phyloP scores from a whole-genome alignment of 148 eudicot genomes.

The Pouteria glomerata region DNA sequence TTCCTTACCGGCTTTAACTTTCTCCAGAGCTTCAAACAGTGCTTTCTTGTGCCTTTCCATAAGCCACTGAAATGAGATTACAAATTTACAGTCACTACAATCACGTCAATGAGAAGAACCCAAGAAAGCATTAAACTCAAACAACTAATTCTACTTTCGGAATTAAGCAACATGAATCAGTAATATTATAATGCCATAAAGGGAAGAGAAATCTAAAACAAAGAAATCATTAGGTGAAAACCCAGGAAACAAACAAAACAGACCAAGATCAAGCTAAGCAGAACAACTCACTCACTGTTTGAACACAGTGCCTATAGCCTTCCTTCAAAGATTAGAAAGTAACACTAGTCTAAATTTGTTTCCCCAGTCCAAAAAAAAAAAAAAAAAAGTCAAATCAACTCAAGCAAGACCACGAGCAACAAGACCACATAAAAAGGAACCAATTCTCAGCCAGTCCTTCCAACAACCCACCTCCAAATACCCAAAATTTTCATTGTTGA shows the following conservation, averaged over 20 bases:
- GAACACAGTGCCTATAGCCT: background rate
- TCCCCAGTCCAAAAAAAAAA: background rate
- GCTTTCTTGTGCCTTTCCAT: conserved; percentile 62
- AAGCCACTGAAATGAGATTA: conserved; percentile 46
- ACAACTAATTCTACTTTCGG: background rate
- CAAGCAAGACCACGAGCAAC: too few species aligned
- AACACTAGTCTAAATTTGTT: background rate
- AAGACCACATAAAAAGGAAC: too few species aligned
- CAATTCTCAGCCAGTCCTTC: background rate
- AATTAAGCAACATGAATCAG: background rate
- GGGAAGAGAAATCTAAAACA: background rate
- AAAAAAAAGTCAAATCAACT: background rate
- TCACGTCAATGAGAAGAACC: background rate
- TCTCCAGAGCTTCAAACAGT: conserved; percentile 74
- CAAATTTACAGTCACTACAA: background rate
- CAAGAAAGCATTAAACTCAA: background rate
- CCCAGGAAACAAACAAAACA: background rate
- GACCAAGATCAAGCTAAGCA: background rate
- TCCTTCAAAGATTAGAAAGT: background rate
- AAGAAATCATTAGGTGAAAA: background rate
- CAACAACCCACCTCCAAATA: background rate
- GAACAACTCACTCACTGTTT: background rate
- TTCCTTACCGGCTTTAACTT: conserved; percentile 68
- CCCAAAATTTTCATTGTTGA: background rate
- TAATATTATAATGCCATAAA: background rate